These are phyloP conservation scores for Bassia scoparia DNA, from an alignment of 148 eudicot species.

Conservation along the genomic window DNA sequence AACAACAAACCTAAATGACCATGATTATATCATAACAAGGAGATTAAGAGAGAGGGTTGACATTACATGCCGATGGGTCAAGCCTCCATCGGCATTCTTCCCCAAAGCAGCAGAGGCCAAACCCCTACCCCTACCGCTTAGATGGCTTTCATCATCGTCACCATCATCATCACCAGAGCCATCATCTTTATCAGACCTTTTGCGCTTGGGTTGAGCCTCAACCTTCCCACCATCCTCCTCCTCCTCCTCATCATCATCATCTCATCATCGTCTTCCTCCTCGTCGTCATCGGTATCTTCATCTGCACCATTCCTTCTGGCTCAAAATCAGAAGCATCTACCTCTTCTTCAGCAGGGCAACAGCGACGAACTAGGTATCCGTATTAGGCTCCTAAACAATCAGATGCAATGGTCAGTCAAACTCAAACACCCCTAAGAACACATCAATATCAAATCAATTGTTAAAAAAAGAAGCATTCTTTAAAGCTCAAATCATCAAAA, in stretches of 20 bases:
- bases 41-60: slow-evolving; percentile 23
- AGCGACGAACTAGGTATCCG: slow-evolving; percentile 66
- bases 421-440: not conserved
- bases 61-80: slow-evolving; percentile 23
- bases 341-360: slow-evolving; percentile 73
- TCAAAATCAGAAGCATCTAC: slow-evolving; percentile 79
- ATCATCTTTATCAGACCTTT: slow-evolving; percentile 60
- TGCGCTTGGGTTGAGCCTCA: slow-evolving; percentile 67
- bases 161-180: slow-evolving; percentile 60
- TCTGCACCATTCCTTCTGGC: slow-evolving; percentile 67
- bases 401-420: slow-evolving; percentile 11
- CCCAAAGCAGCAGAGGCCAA: not conserved
- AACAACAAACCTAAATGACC: slow-evolving; percentile 3
- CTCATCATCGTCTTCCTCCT: slow-evolving; percentile 40
- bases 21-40: slow-evolving; percentile 16
- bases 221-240: slow-evolving; percentile 41
- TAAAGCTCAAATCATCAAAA: no score
- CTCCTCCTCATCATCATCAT: slow-evolving; percentile 36
- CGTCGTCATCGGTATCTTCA: slow-evolving; percentile 46
- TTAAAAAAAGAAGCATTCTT: no score
- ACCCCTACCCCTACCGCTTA: slow-evolving; percentile 44
- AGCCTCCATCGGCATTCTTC: slow-evolving; percentile 17
- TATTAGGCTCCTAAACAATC: slow-evolving; percentile 55
- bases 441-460: no score
- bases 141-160: slow-evolving; percentile 76